Evolutionary conservation across 441 rosid species (phyloP).

Genomic region (Populus hybrid): DNA sequence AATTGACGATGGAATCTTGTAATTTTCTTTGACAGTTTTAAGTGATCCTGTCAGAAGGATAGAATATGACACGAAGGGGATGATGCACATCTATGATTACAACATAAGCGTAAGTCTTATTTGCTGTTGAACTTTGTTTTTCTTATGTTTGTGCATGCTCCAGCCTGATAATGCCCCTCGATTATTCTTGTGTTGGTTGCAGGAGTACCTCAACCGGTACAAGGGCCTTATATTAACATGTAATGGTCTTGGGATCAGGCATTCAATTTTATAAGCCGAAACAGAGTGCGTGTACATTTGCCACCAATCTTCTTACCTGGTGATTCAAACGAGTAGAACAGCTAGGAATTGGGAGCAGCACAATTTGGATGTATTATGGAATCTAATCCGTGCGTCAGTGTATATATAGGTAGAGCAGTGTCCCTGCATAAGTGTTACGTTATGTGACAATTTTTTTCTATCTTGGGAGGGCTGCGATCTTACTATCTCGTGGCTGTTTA

Average conservation of each 20-base stretch:
- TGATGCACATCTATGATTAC: constrained; percentile 51
- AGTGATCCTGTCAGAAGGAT: constrained; percentile 65
- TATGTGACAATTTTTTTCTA: background rate
- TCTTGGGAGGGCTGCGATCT: background rate
- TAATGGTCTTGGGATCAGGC: constrained; percentile 85
- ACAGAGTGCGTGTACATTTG: background rate
- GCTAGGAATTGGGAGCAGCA: background rate
- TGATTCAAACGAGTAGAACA: background rate
- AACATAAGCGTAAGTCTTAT: constrained; percentile 41
- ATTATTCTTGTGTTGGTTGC: constrained; percentile 26
- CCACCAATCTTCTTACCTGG: background rate
- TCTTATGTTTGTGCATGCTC: background rate
- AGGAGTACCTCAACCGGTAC: constrained; percentile 82
- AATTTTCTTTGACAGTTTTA: constrained; percentile 50
- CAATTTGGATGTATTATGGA: background rate
- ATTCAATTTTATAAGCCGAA: constrained; percentile 54
- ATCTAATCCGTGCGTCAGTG: background rate
- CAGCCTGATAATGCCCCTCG: background rate
- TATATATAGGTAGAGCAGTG: constrained; percentile 2
- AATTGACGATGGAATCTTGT: constrained; percentile 9
- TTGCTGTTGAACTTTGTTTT: background rate
- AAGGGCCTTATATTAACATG: constrained; percentile 91
- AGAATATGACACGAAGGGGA: constrained; percentile 73
- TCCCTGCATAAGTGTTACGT: background rate
- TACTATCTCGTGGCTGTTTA: background rate